Evolutionary conservation across 805 yeast genomes (phyloP), one percentile per base, ranked within the genome.

Genomic region (Sporopachydermia lactativora): DNA sequence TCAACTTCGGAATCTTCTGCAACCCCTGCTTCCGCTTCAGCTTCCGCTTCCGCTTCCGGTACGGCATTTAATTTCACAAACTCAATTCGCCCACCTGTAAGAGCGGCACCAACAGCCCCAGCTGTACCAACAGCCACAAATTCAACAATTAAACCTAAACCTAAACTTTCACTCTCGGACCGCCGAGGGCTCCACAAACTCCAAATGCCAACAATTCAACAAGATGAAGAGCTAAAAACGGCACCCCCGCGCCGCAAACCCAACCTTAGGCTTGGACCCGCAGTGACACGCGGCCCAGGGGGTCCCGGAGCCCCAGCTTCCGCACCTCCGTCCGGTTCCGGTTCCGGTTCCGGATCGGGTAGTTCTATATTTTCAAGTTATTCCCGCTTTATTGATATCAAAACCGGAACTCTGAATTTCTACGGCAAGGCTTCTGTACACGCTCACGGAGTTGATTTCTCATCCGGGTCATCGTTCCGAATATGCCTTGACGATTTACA

Each of bases 391-490:
- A 73, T 92, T 39, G 97, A 92, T 59, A 79, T 89, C 49, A 83
- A 85, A 54, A 81, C 94, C 0, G 98, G 98, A 3, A 76, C 88
- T 3, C 70, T 92, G 43, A 88, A 84, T 52, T 92, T 92, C 58
- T 80, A 88, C 1, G 97, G 96, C 13, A 92, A 92, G 56, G 84
- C 96, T 3, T 84, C 95, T 1, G 62, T 92, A 39, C 92, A 88
- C 51, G 80, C 96, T 0, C 75, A 82, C 47, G 98, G 98, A 38
- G 79, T 92, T 39, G 92, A 86, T 56, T 92, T 92, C 52, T 72
- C 83, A 31, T 76, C 82, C 39, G 98, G 98, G 1, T 73, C 88
- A 2, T 77, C 86, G 38, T 88, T 92, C 61, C 68, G 81, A 43
- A 86, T 92, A 34, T 78, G 92, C 2, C 69, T 86, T 41, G 94